Evolutionary conservation across 2,329 filamentous ascomycete species (phyloP).

Genomic region (Colletotrichum orbiculare): DNA sequence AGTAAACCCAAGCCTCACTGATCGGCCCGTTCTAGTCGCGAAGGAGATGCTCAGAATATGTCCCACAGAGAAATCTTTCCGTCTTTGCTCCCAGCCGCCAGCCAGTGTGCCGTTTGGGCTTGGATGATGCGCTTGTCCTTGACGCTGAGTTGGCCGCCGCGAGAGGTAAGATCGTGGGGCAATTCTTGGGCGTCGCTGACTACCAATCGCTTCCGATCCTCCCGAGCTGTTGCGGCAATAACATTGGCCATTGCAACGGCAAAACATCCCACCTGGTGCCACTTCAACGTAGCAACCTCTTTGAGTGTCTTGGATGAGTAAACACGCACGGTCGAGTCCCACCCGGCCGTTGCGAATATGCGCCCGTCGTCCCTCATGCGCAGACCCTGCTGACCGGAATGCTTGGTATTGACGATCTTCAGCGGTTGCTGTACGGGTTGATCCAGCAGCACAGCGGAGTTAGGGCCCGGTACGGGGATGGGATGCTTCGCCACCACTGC

Average conservation of each 20-base stretch:
- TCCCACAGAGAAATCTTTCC: slow-evolving; percentile 97
- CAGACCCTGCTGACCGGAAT: slow-evolving; percentile 89
- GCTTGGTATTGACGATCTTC: slow-evolving; percentile 79
- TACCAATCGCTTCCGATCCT: slow-evolving; percentile 17
- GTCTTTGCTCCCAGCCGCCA: slow-evolving; percentile 92
- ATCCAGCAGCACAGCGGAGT: neutral
- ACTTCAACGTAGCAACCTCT: slow-evolving; percentile 91
- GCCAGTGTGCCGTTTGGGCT: slow-evolving; percentile 82
- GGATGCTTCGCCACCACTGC: slow-evolving; percentile 81
- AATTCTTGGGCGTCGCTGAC: slow-evolving; percentile 7
- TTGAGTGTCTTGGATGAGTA: slow-evolving; percentile 85
- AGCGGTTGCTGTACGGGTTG: slow-evolving; percentile 55
- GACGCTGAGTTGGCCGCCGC: slow-evolving; percentile 55
- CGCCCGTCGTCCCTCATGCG: slow-evolving; percentile 81
- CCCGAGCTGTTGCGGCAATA: slow-evolving; percentile 6
- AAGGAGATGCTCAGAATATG: slow-evolving; percentile 72
- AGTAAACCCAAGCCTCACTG: neutral
- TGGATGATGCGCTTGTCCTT: slow-evolving; percentile 72
- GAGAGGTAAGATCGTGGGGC: slow-evolving; percentile 26
- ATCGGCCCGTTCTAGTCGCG: neutral
- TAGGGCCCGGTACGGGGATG: slow-evolving; percentile 55
- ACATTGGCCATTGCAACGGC: slow-evolving; percentile 76
- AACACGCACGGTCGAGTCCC: slow-evolving; percentile 85
- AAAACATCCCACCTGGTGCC: slow-evolving; percentile 92
- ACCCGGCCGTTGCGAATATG: slow-evolving; percentile 90